Percentiles rank a stretch among this genome's conserved stretches.
These are phyloP conservation scores for Pezicula radicicola DNA, from an alignment of 2,329 filamentous ascomycete genomes.

Conservation along the genomic window DNA sequence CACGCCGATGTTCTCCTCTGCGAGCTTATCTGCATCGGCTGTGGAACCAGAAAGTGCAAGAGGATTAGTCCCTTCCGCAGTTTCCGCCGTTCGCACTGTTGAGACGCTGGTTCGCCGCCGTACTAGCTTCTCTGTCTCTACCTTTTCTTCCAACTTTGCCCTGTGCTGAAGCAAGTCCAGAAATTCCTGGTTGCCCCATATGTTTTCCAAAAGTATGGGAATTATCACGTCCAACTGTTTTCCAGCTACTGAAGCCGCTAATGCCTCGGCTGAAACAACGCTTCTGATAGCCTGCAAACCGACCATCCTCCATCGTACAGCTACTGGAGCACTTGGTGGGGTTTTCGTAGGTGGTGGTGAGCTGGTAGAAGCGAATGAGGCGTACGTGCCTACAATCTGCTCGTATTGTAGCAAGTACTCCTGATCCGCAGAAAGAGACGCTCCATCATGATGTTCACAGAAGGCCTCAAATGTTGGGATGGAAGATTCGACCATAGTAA, in stretches of 20 bases:
- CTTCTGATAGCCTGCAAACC: constrained; percentile 78
- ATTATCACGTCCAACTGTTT: constrained; percentile 77
- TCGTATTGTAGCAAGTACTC: constrained; percentile 81
- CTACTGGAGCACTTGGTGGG: constrained; percentile 65
- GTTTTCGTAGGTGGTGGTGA: constrained; percentile 43
- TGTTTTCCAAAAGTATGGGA: constrained; percentile 81
- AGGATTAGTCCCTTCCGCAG: constrained; percentile 58
- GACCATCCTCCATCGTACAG: constrained; percentile 73
- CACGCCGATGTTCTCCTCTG: constrained; percentile 83
- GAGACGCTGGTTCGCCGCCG: constrained; percentile 75
- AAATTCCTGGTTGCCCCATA: constrained; percentile 72
- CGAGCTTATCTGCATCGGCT: constrained; percentile 82
- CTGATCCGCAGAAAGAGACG: constrained; percentile 81
- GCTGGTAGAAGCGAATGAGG: constrained; percentile 70
- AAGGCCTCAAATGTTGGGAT: constrained; percentile 84
- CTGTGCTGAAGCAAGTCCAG: constrained; percentile 66
- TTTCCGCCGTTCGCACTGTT: constrained; percentile 71
- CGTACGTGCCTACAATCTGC: constrained; percentile 76
- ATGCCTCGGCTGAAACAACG: constrained; percentile 74
- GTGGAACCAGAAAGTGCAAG: constrained; percentile 77
- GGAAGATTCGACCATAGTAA: constrained; percentile 90
- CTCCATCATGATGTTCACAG: constrained; percentile 83
- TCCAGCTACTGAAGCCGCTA: constrained; percentile 66
- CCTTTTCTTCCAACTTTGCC: constrained; percentile 64
- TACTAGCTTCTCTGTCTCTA: constrained; percentile 59